These are phyloP conservation scores for Helotiales sp. DNA, from an alignment of 2,329 filamentous ascomycete genomes.

Conservation along the genomic window DNA sequence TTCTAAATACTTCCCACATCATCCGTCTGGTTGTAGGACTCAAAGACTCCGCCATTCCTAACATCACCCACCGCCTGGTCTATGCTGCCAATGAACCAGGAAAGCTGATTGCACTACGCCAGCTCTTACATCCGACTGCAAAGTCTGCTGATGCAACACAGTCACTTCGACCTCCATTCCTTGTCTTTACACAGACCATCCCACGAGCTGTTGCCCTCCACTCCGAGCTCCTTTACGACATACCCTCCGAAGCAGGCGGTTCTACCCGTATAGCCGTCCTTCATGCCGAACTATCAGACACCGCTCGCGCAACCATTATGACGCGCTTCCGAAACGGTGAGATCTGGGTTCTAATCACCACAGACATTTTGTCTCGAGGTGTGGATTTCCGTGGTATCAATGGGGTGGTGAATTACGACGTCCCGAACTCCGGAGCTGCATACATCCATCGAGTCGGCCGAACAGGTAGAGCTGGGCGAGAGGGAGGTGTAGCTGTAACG, in stretches of 20 bases:
- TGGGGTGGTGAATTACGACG: conserved; percentile 96
- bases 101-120: conserved; percentile 87
- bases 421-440: conserved; percentile 82
- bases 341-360: conserved; percentile 96
- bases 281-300: conserved; percentile 81
- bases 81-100: conserved; percentile 93
- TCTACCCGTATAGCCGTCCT: conserved; percentile 83
- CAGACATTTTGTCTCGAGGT: conserved; percentile 86
- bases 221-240: conserved; percentile 90
- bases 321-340: conserved; percentile 86
- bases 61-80: conserved; percentile 82
- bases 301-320: conserved; percentile 78
- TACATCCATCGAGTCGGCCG: conserved; percentile 94
- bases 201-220: conserved; percentile 84
- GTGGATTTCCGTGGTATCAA: conserved; percentile 95
- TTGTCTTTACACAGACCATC: conserved; percentile 96
- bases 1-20: conserved; percentile 49
- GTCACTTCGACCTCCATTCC: conserved; percentile 76
- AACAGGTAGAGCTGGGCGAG: conserved; percentile 83
- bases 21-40: conserved; percentile 90
- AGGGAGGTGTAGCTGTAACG: conserved; percentile 87
- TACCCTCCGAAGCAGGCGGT: conserved; percentile 83
- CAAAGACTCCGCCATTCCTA: conserved; percentile 93
- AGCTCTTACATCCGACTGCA: conserved; percentile 77
- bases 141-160: conserved; percentile 48